Conservation (phyloP, 352 stramenopile genomes). For the Globisporangium ultimum region DNA sequence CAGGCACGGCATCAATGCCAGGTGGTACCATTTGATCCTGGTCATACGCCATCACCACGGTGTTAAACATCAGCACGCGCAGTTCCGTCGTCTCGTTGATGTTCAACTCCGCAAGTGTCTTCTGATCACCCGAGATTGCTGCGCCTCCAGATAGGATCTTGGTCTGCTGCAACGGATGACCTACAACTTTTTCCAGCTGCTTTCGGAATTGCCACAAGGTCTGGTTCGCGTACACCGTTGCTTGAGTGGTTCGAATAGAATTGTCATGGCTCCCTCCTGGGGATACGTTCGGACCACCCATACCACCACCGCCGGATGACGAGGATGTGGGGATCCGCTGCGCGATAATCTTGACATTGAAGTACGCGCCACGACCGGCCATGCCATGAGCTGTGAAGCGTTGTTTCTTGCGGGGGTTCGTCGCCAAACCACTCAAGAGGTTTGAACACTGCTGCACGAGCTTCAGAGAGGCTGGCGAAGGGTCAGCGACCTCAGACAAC, state of each 20-base stretch:
- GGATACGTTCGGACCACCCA: conserved; percentile 15
- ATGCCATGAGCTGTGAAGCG: conserved; percentile 61
- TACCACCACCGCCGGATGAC: conserved; percentile 15
- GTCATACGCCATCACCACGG: conserved; percentile 45
- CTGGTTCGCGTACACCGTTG: conserved; percentile 75
- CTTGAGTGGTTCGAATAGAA: conserved; percentile 51
- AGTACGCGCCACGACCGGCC: conserved; percentile 66
- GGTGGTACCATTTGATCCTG: conserved; percentile 34
- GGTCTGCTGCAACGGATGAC: conserved; percentile 73
- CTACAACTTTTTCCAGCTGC: conserved; percentile 66
- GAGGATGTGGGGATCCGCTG: conserved; percentile 68
- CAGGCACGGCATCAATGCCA: conserved; percentile 14
- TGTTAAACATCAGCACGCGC: conserved; percentile 80
- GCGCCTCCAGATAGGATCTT: conserved; percentile 76
- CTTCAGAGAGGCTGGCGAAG: conserved; percentile 46
- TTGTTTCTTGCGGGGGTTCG: conserved; percentile 46
- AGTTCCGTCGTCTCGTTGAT: conserved; percentile 76
- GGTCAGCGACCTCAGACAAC: conserved; percentile 47
- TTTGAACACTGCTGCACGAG: conserved; percentile 78
- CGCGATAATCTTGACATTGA: conserved; percentile 75
- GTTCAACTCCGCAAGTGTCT: conserved; percentile 78
- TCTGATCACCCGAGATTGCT: conserved; percentile 70
- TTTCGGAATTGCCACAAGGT: conserved; percentile 67
- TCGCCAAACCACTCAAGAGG: conserved; percentile 66
- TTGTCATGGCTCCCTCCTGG: conserved; percentile 39